Evolutionary conservation across 2,329 filamentous ascomycete species (phyloP), one percentile per base, ranked within the genome.

Genomic region (Grosmannia clavigera): DNA sequence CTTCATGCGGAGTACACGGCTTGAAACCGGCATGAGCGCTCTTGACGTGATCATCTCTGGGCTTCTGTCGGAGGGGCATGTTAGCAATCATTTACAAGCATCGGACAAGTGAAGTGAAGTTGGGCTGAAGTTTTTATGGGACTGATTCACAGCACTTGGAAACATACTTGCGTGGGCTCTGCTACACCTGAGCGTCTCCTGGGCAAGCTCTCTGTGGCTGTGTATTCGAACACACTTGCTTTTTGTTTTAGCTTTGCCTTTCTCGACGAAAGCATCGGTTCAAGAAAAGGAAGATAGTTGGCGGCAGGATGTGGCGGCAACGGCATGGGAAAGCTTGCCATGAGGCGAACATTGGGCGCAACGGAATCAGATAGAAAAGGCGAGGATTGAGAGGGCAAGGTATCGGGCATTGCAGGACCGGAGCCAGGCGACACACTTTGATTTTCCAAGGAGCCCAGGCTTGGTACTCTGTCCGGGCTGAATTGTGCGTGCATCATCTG

Each of bases 251-350:
- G 7, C 14, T 6, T 10, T 2, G 29, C 16, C 4, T 43, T 25
- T 6, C 25, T 50, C 2, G 38, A 33, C 7, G 14, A 16, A 3
- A 35, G 7, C 10, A 59, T 7, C 9, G 58, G 58, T 35, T 55
- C 38, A 16, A 53, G 52, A 27, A 59, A 59, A 3, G 58, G 58
- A 27, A 59, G 22, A 43, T 48, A 55, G 52, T 55, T 55, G 51
- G 51, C 58, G 3, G 58, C 51, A n/a, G 52, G 58, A 19, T 59
- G 58, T 25, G 52, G 52, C 7, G 58, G 51, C 14, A 29, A 46
- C 7, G 58, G 52, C 51, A 55, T 59, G 9, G 58, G 35, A 40
- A 53, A 52, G 11, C 33, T 33, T 4, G 48, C 29, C 16, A 29
- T 50, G 6, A 14, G 25, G 16, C 54, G 31, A 38, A 1, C 19